Percentiles rank a stretch among this genome's conserved stretches.
phyloP scores from a whole-genome alignment of 1,284 basidiomycete species.

The Cryptococcus neoformans region DNA sequence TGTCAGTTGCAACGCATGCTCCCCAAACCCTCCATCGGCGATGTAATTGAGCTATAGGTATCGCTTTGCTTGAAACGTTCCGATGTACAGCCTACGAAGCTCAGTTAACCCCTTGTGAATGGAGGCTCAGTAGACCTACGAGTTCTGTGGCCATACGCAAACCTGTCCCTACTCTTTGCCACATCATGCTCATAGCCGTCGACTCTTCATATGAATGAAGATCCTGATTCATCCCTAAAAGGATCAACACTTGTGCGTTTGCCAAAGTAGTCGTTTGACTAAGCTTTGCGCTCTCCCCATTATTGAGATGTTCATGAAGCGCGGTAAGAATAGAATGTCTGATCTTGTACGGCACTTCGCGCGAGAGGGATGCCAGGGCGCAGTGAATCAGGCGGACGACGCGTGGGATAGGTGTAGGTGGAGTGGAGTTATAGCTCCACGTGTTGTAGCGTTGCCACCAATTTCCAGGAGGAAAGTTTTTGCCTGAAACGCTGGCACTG shows the following conservation, averaged over 20 bases:
- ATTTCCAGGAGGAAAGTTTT: background rate
- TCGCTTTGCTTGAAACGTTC: constrained; percentile 1
- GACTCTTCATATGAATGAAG: constrained; percentile 3
- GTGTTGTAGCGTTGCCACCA: constrained; percentile 1
- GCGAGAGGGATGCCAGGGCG: constrained; percentile 4
- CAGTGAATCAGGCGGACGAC: constrained; percentile 8
- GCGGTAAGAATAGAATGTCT: constrained; percentile 2
- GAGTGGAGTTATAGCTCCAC: constrained; percentile 3
- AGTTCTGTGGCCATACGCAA: constrained; percentile 5
- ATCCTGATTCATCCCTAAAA: constrained; percentile 3
- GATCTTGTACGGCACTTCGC: background rate
- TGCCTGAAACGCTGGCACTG: background rate
- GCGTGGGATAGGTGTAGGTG: constrained; percentile 4
- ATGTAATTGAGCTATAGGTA: constrained; percentile 7
- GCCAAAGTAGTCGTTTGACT: background rate
- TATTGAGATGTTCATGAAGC: constrained; percentile 5
- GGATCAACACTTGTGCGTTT: constrained; percentile 3
- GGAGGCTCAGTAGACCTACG: background rate
- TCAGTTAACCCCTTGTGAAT: too few species aligned
- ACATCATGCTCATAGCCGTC: constrained; percentile 3
- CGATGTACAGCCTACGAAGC: constrained; percentile 3
- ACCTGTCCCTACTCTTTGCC: constrained; percentile 6
- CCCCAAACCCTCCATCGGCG: constrained; percentile 7
- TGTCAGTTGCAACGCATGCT: constrained; percentile 4
- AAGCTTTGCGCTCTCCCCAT: background rate